A percentile compares a stretch with the other conserved stretches of the same genome.
These are phyloP conservation scores for Chlamydomonas sp. DNA, from an alignment of 139 green algal genomes.

Conservation along the genomic window DNA sequence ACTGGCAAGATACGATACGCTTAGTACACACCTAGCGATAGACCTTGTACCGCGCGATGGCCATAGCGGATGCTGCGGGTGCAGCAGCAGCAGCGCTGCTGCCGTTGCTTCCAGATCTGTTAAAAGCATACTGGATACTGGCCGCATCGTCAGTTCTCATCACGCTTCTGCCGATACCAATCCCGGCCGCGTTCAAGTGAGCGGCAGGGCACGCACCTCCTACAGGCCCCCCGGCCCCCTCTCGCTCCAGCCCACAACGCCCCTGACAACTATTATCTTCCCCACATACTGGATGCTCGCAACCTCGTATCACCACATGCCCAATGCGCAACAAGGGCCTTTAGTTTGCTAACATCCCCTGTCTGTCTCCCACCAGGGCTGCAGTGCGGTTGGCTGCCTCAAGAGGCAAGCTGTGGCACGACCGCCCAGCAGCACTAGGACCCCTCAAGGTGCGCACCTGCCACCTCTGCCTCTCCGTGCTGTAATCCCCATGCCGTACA, in stretches of 20 bases:
- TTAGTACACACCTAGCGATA: no score
- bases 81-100: neutral
- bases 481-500: no score
- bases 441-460: conserved; percentile 47
- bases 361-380: conserved; percentile 26
- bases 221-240: neutral
- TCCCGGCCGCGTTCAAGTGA: conserved; percentile 64
- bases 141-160: conserved; percentile 55
- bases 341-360: neutral
- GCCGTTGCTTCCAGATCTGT: conserved; percentile 18
- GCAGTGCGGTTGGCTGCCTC: conserved; percentile 56
- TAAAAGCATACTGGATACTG: conserved; percentile 68
- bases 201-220: neutral
- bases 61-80: neutral
- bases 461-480: neutral
- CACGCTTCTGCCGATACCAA: conserved; percentile 59
- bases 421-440: conserved; percentile 48
- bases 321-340: neutral
- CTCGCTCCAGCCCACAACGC: neutral
- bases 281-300: neutral
- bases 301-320: neutral
- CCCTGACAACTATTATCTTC: neutral
- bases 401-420: conserved; percentile 68
- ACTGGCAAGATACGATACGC: no score
- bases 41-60: no score